A percentile compares a stretch with the other conserved stretches of the same genome.
These are phyloP conservation scores for Vigna unguiculata DNA, from an alignment of 306 rosid species.

Conservation along the genomic window DNA sequence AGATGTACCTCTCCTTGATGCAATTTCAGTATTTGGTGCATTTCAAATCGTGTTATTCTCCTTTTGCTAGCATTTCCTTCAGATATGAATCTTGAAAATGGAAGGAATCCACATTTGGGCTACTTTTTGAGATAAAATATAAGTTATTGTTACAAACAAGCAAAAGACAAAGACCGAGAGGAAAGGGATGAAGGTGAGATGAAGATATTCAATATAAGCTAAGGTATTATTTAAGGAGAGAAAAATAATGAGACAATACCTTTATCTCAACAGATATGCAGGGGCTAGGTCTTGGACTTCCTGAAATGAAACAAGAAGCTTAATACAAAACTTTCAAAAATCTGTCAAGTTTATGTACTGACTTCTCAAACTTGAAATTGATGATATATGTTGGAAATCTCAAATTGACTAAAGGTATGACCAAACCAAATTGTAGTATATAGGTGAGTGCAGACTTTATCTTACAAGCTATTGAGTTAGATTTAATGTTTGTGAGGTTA, in stretches of 20 bases:
- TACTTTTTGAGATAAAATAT: constrained; percentile 43
- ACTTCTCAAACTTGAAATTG: background rate
- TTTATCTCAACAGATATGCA: constrained; percentile 93
- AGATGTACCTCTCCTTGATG: constrained; percentile 73
- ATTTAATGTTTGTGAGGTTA: no score
- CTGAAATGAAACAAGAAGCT: constrained; percentile 58
- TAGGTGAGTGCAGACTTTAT: no score
- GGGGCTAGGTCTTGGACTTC: constrained; percentile 54
- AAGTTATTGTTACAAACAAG: constrained; percentile 25
- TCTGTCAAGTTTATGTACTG: constrained; percentile 16
- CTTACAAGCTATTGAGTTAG: no score
- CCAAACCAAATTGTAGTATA: no score
- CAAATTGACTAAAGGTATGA: no score
- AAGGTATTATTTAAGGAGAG: background rate
- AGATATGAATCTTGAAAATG: constrained; percentile 73
- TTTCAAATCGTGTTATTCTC: constrained; percentile 72
- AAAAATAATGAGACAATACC: constrained; percentile 52
- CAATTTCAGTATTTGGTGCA: constrained; percentile 95
- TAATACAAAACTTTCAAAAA: constrained; percentile 26
- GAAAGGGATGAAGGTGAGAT: background rate
- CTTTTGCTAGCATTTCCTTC: constrained; percentile 72
- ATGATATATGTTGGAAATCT: background rate
- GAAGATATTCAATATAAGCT: constrained; percentile 21
- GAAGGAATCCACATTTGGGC: constrained; percentile 98
- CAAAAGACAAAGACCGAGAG: constrained; percentile 1